Evolutionary conservation across 352 stramenopile species (phyloP), one percentile per base, ranked within the genome.

Genomic region (Phytophthora foliorum): DNA sequence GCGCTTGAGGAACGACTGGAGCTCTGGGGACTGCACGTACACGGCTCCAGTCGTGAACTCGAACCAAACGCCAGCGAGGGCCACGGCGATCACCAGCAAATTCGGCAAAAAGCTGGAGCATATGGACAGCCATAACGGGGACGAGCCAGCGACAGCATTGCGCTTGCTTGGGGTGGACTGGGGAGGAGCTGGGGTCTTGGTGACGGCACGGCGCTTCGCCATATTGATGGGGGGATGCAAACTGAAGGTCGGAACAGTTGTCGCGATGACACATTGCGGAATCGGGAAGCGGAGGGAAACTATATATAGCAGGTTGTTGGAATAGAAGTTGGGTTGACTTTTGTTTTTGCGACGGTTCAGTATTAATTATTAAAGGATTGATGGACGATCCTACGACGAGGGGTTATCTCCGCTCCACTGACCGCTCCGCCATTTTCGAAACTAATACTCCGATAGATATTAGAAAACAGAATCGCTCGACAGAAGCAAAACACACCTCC

Each of bases 1-100:
- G 39, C 76, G 72, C 60, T 89, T 89, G 42, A 90, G 80, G 19
- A 69, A 45, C 14, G 25, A 56, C 70, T 88, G 74, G 14, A 91
- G 60, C 44, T 70, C 48, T 31, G 76, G 73, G 27, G 79, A 86
- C 31, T 83, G 74, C 39, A 78, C 57, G 67, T 87, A 92, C 10
- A 72, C 61, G 2, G 69, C 72, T 24, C 74, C 63, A 2, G 84
- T 91, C 27, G 82, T 90, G 67, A 90, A 72, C 50, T 89, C 84
- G 44, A 88, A 75, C 32, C 68, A 69, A 22, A 90, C 81, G 21
- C 74, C 82, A 14, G 42, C 52, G 48, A 79, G 52, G 24, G 84
- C 84, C 8, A 81, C 57, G 9, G 57, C 57, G 8, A 82, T 54
- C 25, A 90, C 68, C 42, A 88, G 58, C 25, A 77, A 13, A 29